Base-by-base conservation (phyloP, 106 monocot species). In the Agapanthus africanus region DNA sequence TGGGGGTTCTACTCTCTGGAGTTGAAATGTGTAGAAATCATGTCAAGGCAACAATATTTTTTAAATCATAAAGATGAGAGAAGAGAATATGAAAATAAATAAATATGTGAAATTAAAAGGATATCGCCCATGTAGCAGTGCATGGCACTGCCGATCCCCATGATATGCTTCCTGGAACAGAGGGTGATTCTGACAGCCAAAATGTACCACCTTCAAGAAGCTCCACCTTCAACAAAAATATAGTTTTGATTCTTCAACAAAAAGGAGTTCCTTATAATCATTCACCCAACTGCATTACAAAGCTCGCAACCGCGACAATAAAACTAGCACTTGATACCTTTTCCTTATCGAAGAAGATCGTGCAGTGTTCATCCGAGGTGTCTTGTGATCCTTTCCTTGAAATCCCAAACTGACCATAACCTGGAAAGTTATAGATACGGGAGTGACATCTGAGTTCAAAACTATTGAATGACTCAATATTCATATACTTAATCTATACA, bases 121-220 rank as follows among this genome's bases (percentile, higher is more conserved):
- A 95, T 95, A 95, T 95, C n/a, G 91, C 95, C 95, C 95, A 97
- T 19, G 88, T 97, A 44, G 91, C 88, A 65, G 91, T 88, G 60
- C 86, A 88, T 15, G 95, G 95, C 70, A 77, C 86, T 40, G 75
- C 74, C n/a, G 95, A 81, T 42, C 95, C 91, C 91, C 95, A 97
- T 16, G 91, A 88, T 65, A 80, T 75, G 79, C 95, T 97, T 78
- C 95, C 91, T 40, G 91, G 95, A 72, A 97, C 84, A 70, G 91
- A 91, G 19, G 95, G 95, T 63, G 95, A 91, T 76, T 97, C 95
- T 49, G 95, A 95, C 35, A 95, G 71, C 95, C 95, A 95, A 73
- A 95, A 95, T 2, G 95, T 95, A 66, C 95, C 95, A 54, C 95
- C 91, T 95, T 91, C 95, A 56, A 84, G 65, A 69, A 91, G 79